Conservation (phyloP, 2,329 filamentous ascomycete species). For the Ophiostoma triangulosporum region DNA sequence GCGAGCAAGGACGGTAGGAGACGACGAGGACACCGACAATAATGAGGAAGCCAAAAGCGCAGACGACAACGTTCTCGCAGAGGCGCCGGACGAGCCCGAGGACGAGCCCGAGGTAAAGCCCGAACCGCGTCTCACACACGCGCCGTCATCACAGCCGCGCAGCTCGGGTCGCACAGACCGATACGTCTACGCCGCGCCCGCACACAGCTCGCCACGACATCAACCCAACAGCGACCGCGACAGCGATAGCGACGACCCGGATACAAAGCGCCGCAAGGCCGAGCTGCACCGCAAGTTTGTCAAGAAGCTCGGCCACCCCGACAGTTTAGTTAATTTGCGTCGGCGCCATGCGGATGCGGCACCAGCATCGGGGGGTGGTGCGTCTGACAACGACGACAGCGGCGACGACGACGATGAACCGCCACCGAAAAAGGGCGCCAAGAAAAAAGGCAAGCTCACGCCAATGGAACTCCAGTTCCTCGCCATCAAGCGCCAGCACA, state of each 20-base stretch:
- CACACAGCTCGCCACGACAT: neutral
- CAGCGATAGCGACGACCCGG: conserved; percentile 15
- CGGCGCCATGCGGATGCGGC: conserved; percentile 41
- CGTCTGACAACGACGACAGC: conserved; percentile 41
- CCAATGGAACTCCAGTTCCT: conserved; percentile 89
- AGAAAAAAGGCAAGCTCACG: conserved; percentile 74
- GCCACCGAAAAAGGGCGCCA: conserved; percentile 28
- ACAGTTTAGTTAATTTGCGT: conserved; percentile 59
- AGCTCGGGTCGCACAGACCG: conserved; percentile 7
- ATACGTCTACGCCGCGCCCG: conserved; percentile 2
- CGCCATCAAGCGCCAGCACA: conserved; percentile 82
- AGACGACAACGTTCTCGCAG: neutral
- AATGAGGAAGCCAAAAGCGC: neutral
- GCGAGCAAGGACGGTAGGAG: conserved; percentile 20
- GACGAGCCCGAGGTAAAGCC: neutral
- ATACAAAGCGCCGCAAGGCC: conserved; percentile 36
- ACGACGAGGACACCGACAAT: neutral
- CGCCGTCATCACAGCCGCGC: neutral
- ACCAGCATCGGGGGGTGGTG: too few species aligned
- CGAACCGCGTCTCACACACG: neutral
- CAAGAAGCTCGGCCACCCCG: conserved; percentile 75
- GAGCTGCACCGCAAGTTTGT: conserved; percentile 75
- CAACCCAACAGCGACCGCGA: neutral
- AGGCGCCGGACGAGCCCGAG: neutral
- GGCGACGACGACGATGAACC: conserved; percentile 37